Evolutionary conservation across 192 early-diverging fungal species (phyloP).

Genomic region (Coemansia sp.): DNA sequence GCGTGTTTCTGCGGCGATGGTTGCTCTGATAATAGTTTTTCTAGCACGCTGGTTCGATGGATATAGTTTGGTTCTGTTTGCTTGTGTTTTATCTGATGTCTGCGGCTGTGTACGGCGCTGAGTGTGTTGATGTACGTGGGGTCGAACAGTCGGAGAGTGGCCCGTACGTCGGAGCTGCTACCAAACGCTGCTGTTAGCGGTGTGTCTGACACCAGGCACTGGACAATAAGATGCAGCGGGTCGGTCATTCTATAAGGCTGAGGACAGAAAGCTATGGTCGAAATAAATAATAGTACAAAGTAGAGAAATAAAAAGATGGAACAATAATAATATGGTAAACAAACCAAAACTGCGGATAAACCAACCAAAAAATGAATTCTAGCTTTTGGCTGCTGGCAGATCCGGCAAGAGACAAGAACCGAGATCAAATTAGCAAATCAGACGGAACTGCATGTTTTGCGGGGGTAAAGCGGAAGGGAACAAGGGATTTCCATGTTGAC

Average conservation of each 20-base stretch:
- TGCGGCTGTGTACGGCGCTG: background rate
- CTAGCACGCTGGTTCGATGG: background rate
- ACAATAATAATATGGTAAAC: no score
- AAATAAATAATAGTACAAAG: no score
- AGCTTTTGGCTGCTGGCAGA: no score
- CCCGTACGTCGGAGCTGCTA: constrained; percentile 23
- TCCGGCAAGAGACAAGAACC: no score
- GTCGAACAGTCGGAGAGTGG: constrained; percentile 31
- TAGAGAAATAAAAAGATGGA: no score
- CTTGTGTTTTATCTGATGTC: background rate
- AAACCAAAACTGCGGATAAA: no score
- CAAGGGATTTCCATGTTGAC: no score
- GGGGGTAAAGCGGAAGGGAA: no score
- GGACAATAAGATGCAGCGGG: background rate
- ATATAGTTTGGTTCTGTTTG: background rate
- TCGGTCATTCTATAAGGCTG: background rate
- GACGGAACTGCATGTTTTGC: no score
- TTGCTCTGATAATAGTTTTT: background rate
- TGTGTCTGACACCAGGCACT: background rate
- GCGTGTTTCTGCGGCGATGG: background rate
- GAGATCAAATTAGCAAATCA: no score
- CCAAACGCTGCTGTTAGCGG: constrained; percentile 6
- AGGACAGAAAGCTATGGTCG: no score
- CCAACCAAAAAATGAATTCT: no score
- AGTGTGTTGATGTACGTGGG: constrained; percentile 31